phyloP scores from a whole-genome alignment of 805 yeast species.

The Monosporozyma aerobia region DNA sequence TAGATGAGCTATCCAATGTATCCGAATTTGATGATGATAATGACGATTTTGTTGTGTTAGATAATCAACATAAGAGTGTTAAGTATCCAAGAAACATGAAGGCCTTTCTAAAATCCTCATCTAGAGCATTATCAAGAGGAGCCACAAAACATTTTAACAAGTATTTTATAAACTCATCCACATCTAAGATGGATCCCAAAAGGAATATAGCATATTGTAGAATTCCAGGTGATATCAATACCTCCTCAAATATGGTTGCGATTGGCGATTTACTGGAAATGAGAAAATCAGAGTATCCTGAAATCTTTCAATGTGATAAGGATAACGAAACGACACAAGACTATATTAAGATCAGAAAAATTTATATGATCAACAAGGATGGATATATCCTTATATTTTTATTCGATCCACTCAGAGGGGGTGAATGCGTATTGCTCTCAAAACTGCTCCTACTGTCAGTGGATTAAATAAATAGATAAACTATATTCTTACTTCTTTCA shows the following conservation, averaged over 20 bases:
- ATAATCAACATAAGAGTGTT: not conserved
- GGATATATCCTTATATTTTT: constrained; percentile 76
- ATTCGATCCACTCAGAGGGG: constrained; percentile 69
- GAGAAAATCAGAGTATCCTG: not conserved
- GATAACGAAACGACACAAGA: not conserved
- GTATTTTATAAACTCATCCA: constrained; percentile 60
- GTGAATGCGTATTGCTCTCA: constrained; percentile 62
- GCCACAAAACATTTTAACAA: constrained; percentile 85
- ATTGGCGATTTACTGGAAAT: not conserved
- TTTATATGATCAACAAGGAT: not conserved
- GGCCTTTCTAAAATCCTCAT: constrained; percentile 49
- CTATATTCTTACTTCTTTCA: not conserved
- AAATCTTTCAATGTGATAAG: not conserved
- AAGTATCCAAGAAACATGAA: not conserved
- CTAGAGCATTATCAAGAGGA: constrained; percentile 62
- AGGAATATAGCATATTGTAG: constrained; percentile 85
- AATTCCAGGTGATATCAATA: constrained; percentile 43
- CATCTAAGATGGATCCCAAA: constrained; percentile 76
- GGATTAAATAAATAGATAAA: not conserved
- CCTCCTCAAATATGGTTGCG: not conserved
- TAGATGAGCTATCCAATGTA: constrained; percentile 85
- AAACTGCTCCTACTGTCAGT: not conserved
- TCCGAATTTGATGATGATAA: constrained; percentile 41
- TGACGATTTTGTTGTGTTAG: constrained; percentile 2
- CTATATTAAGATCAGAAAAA: not conserved